Conservation (phyloP, 805 yeast genomes). For the Lipomyces yamanashiensis region DNA sequence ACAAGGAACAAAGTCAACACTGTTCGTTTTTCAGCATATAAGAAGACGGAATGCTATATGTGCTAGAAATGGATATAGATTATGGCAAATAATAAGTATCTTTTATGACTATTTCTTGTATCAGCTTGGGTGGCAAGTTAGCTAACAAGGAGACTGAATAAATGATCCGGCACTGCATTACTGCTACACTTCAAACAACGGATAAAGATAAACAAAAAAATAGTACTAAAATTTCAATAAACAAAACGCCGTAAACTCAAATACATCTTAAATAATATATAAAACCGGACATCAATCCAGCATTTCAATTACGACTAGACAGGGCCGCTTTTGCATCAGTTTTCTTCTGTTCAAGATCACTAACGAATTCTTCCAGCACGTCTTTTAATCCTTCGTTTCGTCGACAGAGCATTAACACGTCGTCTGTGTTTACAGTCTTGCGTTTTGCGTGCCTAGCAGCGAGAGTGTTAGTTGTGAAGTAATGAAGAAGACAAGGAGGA, state of each 20-base stretch:
- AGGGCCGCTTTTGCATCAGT: conserved; percentile 6
- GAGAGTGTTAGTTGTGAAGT: not conserved
- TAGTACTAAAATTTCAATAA: not conserved
- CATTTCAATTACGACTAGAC: not conserved
- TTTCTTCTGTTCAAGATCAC: conserved; percentile 17
- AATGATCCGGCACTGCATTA: too few species aligned
- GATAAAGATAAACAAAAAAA: not conserved
- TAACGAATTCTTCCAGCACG: conserved; percentile 38
- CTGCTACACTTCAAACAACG: not conserved
- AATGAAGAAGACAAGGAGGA: conserved; percentile 15
- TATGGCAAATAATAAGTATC: too few species aligned
- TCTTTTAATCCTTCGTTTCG: conserved; percentile 41
- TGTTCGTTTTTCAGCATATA: too few species aligned
- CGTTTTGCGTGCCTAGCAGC: conserved; percentile 42
- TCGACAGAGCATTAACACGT: conserved; percentile 43
- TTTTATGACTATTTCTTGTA: too few species aligned
- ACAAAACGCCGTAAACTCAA: not conserved
- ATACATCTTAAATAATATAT: not conserved
- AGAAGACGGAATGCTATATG: too few species aligned
- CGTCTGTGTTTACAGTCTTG: conserved; percentile 40
- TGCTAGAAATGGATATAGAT: not conserved
- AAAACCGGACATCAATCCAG: not conserved
- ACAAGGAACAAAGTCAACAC: too few species aligned
- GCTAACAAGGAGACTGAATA: too few species aligned
- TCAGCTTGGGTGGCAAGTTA: too few species aligned